These are phyloP conservation scores for Aspergillus transmontanensis DNA, from an alignment of 2,329 filamentous ascomycete species.

Conservation along the genomic window DNA sequence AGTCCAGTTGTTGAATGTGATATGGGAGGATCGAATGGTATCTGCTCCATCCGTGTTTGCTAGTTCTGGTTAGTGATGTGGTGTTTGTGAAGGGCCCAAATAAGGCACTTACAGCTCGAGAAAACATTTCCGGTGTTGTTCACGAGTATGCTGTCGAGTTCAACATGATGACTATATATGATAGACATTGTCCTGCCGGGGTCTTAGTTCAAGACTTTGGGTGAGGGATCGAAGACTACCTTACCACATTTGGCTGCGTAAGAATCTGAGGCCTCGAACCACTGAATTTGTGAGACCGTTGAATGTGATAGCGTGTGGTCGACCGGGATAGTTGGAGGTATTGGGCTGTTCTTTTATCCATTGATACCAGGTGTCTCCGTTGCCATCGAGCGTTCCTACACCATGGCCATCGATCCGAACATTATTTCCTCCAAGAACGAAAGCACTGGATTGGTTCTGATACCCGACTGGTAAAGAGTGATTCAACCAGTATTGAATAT, in stretches of 20 bases:
- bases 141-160: slow-evolving; percentile 55
- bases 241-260: slow-evolving; percentile 63
- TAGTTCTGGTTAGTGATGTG: background rate
- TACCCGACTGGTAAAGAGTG: slow-evolving; percentile 51
- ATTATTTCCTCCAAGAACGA: slow-evolving; percentile 54
- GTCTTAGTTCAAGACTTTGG: background rate
- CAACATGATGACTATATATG: slow-evolving; percentile 50
- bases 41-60: slow-evolving; percentile 55
- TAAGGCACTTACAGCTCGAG: slow-evolving; percentile 16
- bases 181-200: slow-evolving; percentile 53
- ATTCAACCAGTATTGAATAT: slow-evolving; percentile 53
- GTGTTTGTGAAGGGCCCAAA: rapidly evolving
- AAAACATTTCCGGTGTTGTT: slow-evolving; percentile 45
- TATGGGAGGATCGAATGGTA: slow-evolving; percentile 56
- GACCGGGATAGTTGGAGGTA: slow-evolving; percentile 33
- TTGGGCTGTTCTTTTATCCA: slow-evolving; percentile 22
- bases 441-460: slow-evolving; percentile 54
- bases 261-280: slow-evolving; percentile 24
- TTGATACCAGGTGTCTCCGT: slow-evolving; percentile 49
- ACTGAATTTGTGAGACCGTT: slow-evolving; percentile 18
- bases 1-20: slow-evolving; percentile 54
- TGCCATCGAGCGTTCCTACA: slow-evolving; percentile 50
- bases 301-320: slow-evolving; percentile 33
- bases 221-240: background rate
- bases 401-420: slow-evolving; percentile 54